A percentile compares a stretch with the other conserved stretches of the same genome.
Evolutionary conservation across 2,329 filamentous ascomycete genomes (phyloP).

Genomic region (Beauveria asiatica): DNA sequence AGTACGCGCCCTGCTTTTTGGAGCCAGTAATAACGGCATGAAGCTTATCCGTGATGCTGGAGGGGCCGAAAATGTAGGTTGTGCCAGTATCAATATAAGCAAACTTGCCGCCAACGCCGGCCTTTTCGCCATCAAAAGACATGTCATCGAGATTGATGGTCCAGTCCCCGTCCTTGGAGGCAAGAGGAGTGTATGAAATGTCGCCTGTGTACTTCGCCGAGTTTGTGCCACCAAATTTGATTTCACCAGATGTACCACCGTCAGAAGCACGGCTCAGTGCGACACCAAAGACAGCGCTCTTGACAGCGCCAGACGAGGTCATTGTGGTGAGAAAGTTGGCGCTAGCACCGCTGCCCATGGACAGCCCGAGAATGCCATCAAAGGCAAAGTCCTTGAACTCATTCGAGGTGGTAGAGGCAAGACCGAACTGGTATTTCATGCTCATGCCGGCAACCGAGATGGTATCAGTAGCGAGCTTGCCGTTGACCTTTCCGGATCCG

Average conservation of each 20-base stretch:
- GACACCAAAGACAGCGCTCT: conserved; percentile 60
- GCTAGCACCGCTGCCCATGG: conserved; percentile 49
- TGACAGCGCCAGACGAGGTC: conserved; percentile 44
- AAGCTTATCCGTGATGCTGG: conserved; percentile 55
- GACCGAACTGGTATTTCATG: conserved; percentile 59
- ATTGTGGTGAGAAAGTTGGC: conserved; percentile 62
- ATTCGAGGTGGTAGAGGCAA: conserved; percentile 61
- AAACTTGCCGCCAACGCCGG: conserved; percentile 43
- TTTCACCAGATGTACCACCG: conserved; percentile 60
- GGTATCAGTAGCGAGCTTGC: conserved; percentile 57
- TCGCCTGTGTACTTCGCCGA: conserved; percentile 56
- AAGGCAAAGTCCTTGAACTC: conserved; percentile 75
- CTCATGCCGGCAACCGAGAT: conserved; percentile 58
- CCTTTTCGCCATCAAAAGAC: conserved; percentile 49
- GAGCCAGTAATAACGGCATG: conserved; percentile 58
- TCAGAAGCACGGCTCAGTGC: conserved; percentile 61
- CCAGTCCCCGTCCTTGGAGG: conserved; percentile 54
- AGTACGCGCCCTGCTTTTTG: conserved; percentile 52
- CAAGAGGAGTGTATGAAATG: conserved; percentile 55
- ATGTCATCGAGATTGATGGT: conserved; percentile 61
- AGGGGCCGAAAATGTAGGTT: conserved; percentile 66
- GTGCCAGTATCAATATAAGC: conserved; percentile 82
- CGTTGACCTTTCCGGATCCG: conserved; percentile 66
- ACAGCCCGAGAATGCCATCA: conserved; percentile 78
- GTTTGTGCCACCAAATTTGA: conserved; percentile 69